These are phyloP conservation scores for Corinectria fuckeliana DNA, from an alignment of 2,329 filamentous ascomycete genomes.

Conservation along the genomic window DNA sequence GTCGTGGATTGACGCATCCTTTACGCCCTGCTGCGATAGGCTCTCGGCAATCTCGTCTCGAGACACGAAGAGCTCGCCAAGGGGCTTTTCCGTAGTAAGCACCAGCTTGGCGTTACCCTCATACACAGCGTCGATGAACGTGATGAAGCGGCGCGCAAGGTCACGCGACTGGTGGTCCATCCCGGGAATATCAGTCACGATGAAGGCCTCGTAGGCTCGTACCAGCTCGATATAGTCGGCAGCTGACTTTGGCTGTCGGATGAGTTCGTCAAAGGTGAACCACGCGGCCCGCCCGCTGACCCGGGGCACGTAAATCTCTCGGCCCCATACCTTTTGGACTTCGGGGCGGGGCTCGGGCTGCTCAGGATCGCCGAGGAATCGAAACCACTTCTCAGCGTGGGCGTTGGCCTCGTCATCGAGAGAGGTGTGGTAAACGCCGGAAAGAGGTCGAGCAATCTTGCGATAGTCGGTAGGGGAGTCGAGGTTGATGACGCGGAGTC, in stretches of 20 bases:
- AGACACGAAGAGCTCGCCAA: slow-evolving; percentile 86
- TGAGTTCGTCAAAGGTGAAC: slow-evolving; percentile 93
- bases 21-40: slow-evolving; percentile 57
- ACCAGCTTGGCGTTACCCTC: slow-evolving; percentile 93
- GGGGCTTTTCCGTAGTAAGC: slow-evolving; percentile 84
- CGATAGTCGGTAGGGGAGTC: slow-evolving; percentile 96
- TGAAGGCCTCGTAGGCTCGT: slow-evolving; percentile 88
- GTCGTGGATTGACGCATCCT: slow-evolving; percentile 82
- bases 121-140: slow-evolving; percentile 96
- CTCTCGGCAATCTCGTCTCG: slow-evolving; percentile 68
- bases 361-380: slow-evolving; percentile 86
- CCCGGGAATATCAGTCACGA: slow-evolving; percentile 88
- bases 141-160: slow-evolving; percentile 91
- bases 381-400: slow-evolving; percentile 95
- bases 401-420: slow-evolving; percentile 77
- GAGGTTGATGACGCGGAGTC: slow-evolving; percentile 89
- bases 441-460: slow-evolving; percentile 91
- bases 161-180: slow-evolving; percentile 91
- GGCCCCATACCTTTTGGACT: slow-evolving; percentile 87
- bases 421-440: slow-evolving; percentile 91
- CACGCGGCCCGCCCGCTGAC: slow-evolving; percentile 88
- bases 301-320: slow-evolving; percentile 84
- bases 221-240: slow-evolving; percentile 95
- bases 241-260: slow-evolving; percentile 85
- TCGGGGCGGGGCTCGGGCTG: slow-evolving; percentile 77